Base-by-base conservation (phyloP, 495 filamentous ascomycete genomes). In the Xanthoparmelia taractica region DNA sequence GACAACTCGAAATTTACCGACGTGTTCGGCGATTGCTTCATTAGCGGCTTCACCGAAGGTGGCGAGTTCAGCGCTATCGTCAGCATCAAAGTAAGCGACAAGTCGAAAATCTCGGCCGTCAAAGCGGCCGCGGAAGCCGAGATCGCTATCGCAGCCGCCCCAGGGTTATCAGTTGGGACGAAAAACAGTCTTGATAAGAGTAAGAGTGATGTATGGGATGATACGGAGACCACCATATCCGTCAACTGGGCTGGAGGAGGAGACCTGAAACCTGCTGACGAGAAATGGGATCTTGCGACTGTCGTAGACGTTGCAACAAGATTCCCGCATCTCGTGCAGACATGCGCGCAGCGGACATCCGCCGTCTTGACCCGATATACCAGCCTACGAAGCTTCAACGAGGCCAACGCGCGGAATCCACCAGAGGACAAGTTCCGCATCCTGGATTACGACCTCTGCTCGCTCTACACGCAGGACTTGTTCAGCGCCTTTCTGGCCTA, bases 221-320 rank as follows among this genome's bases (percentile, higher is more conserved):
- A 71, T 41, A 71, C 68, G 0, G 72, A 73, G 48, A 75, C 66
- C 11, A 71, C 72, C 12, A 73, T 74, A 18, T 73, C 72, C 13
- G 72, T 75, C 25, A 73, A 69, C 52, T 75, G 73, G 72, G 58
- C 67, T n/a, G 73, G 73, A n/a, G 73, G 73, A 20, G 73, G 73
- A 2, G 65, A 73, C 45, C 66, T 75, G 63, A 73, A 74, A 63
- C 67, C 69, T 25, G 70, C 70, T 10, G 64, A 67, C 7, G 66
- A 68, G 11, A 67, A 71, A 20, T 74, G 72, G 72, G 69, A 70
- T 36, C 66, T 71, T 10, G 45, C 69, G 37, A 70, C 61, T 8
- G 70, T 74, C 2, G 66, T 73, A 7, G 58, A 63, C 25, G 70
- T 70, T 8, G 73, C 73, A 7, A 72, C 70, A 37, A 64, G 67